Percentiles rank a stretch among this genome's conserved stretches.
These are phyloP conservation scores for Xylariaceae sp. DNA, from an alignment of 2,329 filamentous ascomycete genomes.

Conservation along the genomic window DNA sequence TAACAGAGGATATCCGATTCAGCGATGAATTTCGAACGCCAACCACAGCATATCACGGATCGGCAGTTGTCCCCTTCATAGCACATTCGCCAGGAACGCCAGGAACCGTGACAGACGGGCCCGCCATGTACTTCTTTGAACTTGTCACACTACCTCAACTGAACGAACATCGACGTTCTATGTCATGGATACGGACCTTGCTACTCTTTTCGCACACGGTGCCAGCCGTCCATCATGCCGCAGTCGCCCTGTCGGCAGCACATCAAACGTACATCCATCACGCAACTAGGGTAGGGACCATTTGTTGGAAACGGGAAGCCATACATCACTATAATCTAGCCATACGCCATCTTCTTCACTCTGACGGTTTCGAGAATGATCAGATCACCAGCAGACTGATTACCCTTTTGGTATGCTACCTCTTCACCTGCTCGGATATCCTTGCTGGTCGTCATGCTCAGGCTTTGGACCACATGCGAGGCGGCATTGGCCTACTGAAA, in stretches of 20 bases:
- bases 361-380: too few relatives aligned
- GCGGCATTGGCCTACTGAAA: conserved; percentile 28
- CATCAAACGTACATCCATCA: conserved; percentile 19
- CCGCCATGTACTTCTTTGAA: conserved; percentile 28
- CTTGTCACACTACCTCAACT: conserved; percentile 22
- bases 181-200: conserved; percentile 29
- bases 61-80: too few relatives aligned
- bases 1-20: too few relatives aligned
- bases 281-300: conserved; percentile 9
- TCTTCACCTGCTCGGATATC: conserved; percentile 35
- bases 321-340: conserved; percentile 24
- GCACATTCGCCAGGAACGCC: too few relatives aligned
- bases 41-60: too few relatives aligned
- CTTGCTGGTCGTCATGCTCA: conserved; percentile 30
- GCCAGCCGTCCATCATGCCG: conserved; percentile 31
- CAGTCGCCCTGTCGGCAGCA: conserved; percentile 26
- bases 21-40: too few relatives aligned
- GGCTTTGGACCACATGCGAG: conserved; percentile 31
- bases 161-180: conserved; percentile 27
- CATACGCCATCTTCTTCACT: conserved; percentile 24
- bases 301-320: background rate
- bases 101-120: background rate
- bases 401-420: conserved; percentile 34
- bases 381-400: conserved; percentile 18
- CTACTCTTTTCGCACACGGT: conserved; percentile 32